Evolutionary conservation across 2,329 filamentous ascomycete species (phyloP).

Genomic region (Fusarium beomiforme): DNA sequence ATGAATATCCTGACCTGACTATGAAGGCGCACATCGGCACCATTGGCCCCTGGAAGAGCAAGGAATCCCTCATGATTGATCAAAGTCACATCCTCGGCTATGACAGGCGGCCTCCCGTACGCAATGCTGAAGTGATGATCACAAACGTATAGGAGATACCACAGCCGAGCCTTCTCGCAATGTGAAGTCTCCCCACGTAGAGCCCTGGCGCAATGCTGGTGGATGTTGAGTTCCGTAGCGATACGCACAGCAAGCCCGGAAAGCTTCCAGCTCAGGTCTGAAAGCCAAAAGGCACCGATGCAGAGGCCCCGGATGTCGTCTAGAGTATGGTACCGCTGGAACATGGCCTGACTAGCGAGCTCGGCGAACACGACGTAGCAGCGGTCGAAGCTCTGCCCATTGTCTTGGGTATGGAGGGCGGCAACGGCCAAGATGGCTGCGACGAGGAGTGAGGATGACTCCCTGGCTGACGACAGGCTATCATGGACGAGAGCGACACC

Average conservation of each 20-base stretch:
- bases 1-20: neutral
- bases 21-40: neutral
- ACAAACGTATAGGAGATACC: neutral
- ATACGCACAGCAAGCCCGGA: neutral
- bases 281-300: neutral
- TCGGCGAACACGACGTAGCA: neutral
- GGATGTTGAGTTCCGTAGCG: neutral
- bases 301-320: neutral
- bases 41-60: neutral
- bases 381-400: neutral
- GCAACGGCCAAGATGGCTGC: neutral
- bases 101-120: neutral
- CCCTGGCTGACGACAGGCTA: neutral
- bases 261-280: neutral
- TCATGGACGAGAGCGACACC: neutral
- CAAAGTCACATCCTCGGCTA: neutral
- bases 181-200: accelerated
- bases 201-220: neutral
- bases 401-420: neutral
- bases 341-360: neutral
- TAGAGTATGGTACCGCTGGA: neutral
- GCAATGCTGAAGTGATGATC: neutral
- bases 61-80: neutral
- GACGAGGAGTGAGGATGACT: neutral
- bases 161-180: neutral